phyloP scores from a whole-genome alignment of 345 rosid genomes.

The Excoecaria cochinchinensis region DNA sequence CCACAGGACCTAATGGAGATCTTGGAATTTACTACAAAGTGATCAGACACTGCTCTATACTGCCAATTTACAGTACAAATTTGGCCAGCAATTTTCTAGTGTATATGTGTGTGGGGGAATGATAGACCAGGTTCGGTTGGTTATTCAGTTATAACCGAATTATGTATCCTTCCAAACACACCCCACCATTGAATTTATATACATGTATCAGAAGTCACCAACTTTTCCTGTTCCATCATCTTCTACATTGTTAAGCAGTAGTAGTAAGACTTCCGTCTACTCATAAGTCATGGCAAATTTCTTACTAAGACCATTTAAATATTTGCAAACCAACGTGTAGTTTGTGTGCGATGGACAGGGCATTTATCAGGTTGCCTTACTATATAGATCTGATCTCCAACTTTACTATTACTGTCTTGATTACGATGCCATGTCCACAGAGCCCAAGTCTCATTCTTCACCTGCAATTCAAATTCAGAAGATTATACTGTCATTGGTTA shows the following conservation, averaged over 20 bases:
- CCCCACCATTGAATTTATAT: not conserved
- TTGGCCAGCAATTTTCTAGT: not conserved
- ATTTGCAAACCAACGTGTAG: not conserved
- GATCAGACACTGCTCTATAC: no score
- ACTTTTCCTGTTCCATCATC: not conserved
- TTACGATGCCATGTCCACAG: constrained; percentile 90
- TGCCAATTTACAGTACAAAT: constrained; percentile 3
- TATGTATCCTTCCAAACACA: not conserved
- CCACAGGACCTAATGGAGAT: no score
- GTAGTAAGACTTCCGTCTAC: not conserved
- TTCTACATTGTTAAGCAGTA: not conserved
- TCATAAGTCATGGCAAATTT: not conserved
- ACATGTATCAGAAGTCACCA: not conserved
- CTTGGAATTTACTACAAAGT: no score
- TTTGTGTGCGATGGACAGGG: constrained; percentile 4
- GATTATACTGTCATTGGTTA: no score
- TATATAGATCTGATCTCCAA: constrained; percentile 76
- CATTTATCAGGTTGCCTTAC: constrained; percentile 77
- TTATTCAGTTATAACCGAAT: no score
- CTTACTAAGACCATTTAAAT: not conserved
- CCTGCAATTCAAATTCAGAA: constrained; percentile 36
- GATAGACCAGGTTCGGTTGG: no score
- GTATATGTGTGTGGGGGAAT: not conserved
- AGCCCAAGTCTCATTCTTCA: constrained; percentile 81
- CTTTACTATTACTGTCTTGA: constrained; percentile 51